Evolutionary conservation across 768 basidiomycete species (phyloP), one percentile per base, ranked within the genome.

Genomic region (Naganishia randhawae): DNA sequence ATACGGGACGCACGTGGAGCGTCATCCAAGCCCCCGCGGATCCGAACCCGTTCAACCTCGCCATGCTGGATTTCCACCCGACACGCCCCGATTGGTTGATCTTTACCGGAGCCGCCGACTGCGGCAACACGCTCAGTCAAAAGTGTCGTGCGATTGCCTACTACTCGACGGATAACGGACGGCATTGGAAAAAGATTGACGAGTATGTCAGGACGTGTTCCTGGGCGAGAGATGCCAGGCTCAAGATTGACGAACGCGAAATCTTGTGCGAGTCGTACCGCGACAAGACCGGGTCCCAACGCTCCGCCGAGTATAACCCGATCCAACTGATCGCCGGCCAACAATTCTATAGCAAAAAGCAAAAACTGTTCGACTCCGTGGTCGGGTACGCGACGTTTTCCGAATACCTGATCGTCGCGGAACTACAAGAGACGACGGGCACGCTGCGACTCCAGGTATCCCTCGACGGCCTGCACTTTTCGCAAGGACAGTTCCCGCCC

Each of bases 361-460:
- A 82, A 70, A 89, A 85, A 76, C 78, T 96, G 25, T 99, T 98
- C 74, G 86, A 91, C 52, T 83, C 86, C 50, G 88, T 99, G 64
- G 92, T 92, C 72, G 96, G 96, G 8, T 97, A 94, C 81, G 88
- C 96, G 1, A 78, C 76, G 13, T 99, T 99, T 80, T 91, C 91
- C 0, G 92, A 99, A 82, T 99, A 90, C 78, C 84, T 98, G 77
- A 87, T 98, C 51, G 95, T 97, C 33, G 96, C 95, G 27, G 89
- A 93, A 84, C 92, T 96, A 48, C 13, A 82, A 5, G 71, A 81
- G 54, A 84, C 45, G 84, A 84, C 39, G 17, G 77, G 78, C 14
- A 80, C 77, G 0, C 82, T 98, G 50, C 88, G 90, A 63, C 82
- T 97, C 9, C 91, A 95, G 75, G 92, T 99, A 5, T 99, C 96